These are phyloP conservation scores for Syncephalis fuscata DNA, from an alignment of 371 early-diverging fungal species.

Conservation along the genomic window DNA sequence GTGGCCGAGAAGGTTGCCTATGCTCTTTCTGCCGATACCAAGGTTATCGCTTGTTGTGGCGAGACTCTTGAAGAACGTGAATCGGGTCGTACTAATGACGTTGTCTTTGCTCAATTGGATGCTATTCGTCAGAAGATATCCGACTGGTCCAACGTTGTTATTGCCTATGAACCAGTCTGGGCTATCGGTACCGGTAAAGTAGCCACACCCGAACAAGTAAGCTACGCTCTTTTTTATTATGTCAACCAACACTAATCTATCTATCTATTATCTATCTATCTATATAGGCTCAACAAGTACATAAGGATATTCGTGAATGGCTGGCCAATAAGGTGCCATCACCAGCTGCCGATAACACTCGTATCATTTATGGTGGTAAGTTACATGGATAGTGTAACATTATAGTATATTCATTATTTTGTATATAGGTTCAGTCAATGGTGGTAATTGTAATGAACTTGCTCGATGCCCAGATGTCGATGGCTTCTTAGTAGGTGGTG, in stretches of 20 bases:
- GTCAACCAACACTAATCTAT: background rate
- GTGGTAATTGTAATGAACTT: constrained; percentile 58
- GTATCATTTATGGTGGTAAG: constrained; percentile 95
- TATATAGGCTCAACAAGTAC: constrained; percentile 87
- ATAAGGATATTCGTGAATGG: constrained; percentile 78
- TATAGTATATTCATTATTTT: background rate
- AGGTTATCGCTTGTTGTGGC: constrained; percentile 95
- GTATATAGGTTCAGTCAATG: constrained; percentile 55
- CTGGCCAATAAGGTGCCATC: constrained; percentile 63
- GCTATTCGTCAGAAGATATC: constrained; percentile 49
- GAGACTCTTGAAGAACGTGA: constrained; percentile 94
- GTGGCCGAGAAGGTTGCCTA: constrained; percentile 79
- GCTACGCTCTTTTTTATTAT: no score
- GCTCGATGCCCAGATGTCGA: constrained; percentile 77
- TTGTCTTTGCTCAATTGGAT: constrained; percentile 81
- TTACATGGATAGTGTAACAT: background rate
- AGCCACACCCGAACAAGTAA: constrained; percentile 80
- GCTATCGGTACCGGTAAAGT: constrained; percentile 98
- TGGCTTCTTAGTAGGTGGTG: constrained; percentile 99
- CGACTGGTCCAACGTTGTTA: constrained; percentile 85
- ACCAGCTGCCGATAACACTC: constrained; percentile 66
- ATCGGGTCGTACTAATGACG: constrained; percentile 63
- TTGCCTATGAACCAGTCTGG: constrained; percentile 99
- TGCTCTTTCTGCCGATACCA: constrained; percentile 76
- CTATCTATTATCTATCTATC: no score